Conservation (phyloP, 768 basidiomycete species). For the Mycena olivaceomarginata region DNA sequence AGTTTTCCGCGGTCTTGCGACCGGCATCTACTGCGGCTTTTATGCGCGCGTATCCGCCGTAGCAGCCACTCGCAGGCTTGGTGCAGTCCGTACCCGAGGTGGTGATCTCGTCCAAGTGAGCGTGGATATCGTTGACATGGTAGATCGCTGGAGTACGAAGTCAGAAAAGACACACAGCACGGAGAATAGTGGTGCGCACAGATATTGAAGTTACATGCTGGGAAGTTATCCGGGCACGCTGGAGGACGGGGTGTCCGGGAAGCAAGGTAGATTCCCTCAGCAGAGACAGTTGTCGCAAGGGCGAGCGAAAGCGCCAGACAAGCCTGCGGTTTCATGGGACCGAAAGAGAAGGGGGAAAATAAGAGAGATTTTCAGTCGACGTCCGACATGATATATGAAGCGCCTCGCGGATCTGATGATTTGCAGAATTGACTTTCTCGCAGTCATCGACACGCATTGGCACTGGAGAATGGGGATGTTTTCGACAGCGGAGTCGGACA, state of each 20-base stretch:
- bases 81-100: slow-evolving; percentile 60
- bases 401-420: no score
- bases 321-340: slow-evolving; percentile 24
- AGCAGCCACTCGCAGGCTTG: slow-evolving; percentile 59
- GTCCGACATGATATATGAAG: not conserved
- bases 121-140: slow-evolving; percentile 67
- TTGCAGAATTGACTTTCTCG: not conserved
- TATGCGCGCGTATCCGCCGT: slow-evolving; percentile 65
- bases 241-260: slow-evolving; percentile 6
- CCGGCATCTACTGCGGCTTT: slow-evolving; percentile 60
- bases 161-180: slow-evolving; percentile 15
- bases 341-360: slow-evolving; percentile 12
- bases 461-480: no score
- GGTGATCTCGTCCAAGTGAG: slow-evolving; percentile 63
- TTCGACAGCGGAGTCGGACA: no score
- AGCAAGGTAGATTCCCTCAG: slow-evolving; percentile 10
- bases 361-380: not conserved
- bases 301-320: slow-evolving; percentile 8
- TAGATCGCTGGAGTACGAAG: slow-evolving; percentile 49
- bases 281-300: slow-evolving; percentile 7
- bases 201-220: slow-evolving; percentile 29
- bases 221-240: slow-evolving; percentile 17
- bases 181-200: slow-evolving; percentile 9
- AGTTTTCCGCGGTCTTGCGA: slow-evolving; percentile 56
- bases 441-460: no score